These are phyloP conservation scores for Xylariaceae sp. DNA, from an alignment of 2,329 filamentous ascomycete species.

Conservation along the genomic window DNA sequence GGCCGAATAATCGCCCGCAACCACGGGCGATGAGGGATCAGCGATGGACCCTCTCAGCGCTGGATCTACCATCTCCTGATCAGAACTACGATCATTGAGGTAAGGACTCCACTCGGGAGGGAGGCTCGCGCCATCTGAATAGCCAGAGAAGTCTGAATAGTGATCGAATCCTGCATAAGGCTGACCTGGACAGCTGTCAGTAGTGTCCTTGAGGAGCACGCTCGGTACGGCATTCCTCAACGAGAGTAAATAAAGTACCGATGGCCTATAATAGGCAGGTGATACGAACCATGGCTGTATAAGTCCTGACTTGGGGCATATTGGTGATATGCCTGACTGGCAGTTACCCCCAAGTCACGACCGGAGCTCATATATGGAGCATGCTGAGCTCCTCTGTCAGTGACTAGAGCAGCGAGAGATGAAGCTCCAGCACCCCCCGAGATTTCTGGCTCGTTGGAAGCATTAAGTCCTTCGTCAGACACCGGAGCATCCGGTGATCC, in stretches of 20 bases:
- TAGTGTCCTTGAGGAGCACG: neutral
- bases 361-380: slow-evolving; percentile 17
- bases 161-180: slow-evolving; percentile 22
- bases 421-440: slow-evolving; percentile 25
- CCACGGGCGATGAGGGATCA: slow-evolving; percentile 18
- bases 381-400: slow-evolving; percentile 18
- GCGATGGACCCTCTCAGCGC: slow-evolving; percentile 21
- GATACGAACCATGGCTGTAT: slow-evolving; percentile 22
- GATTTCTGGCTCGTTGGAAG: slow-evolving; percentile 24
- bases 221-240: too few species aligned
- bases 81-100: slow-evolving; percentile 17
- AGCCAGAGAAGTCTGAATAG: slow-evolving; percentile 19
- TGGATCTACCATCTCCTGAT: slow-evolving; percentile 27
- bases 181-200: slow-evolving; percentile 24
- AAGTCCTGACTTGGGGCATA: slow-evolving; percentile 21
- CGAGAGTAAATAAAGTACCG: too few species aligned
- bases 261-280: too few species aligned
- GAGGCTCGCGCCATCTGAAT: slow-evolving; percentile 17
- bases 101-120: slow-evolving; percentile 23
- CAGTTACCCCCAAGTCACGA: slow-evolving; percentile 17
- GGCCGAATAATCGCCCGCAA: slow-evolving; percentile 18
- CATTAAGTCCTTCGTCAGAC: slow-evolving; percentile 25
- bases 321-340: slow-evolving; percentile 19
- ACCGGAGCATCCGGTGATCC: slow-evolving; percentile 24
- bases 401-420: slow-evolving; percentile 29